Base-by-base conservation (phyloP, 768 basidiomycete species). In the Butyriboletus loyo region DNA sequence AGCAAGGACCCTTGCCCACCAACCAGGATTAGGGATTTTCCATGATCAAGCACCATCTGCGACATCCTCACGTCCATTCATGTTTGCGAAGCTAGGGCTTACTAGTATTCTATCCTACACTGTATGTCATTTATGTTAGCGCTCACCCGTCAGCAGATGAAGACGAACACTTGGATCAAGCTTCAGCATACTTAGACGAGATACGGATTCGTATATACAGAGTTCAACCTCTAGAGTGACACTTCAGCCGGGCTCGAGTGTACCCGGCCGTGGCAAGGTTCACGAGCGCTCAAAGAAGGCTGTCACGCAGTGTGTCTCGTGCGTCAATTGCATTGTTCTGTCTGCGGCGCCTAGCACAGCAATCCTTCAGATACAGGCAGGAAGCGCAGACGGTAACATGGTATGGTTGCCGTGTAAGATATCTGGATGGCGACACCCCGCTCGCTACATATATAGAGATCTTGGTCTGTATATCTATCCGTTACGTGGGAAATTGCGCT, bases 211-310 rank as follows among this genome's bases (percentile, higher is more conserved):
- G 5, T 8, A 50, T 66, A 35, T 19, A 27, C 45, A 55, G 54
- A 43, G 53, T 28, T 9, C 22, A 55, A 13, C 1, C 3, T 10
- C n/a, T 45, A 0, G 49, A n/a, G 24, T 5, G 28, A 21, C 0
- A 0, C 14, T 25, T 27, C 15, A 7, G n/a, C 1, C 32, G 21
- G 9, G 1, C 13, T 5, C 2, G 4, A 9, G 5, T 9, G 40
- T 22, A 4, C 2, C 35, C 1, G 36, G 47, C 13, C 52, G 61
- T 42, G 41, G 45, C 44, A 71, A 65, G 35, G 42, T 69, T 9
- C 67, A 69, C 34, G 69, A 69, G 22, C 65, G 65, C 25, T 56
- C 63, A 25, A 69, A 69, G 55, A 69, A 69, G 52, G 68, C 63
- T 15, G 52, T 71, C 10, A 57, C 65, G 1, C 65, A 69, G 9